Evolutionary conservation across 345 rosid species (phyloP), one percentile per base, ranked within the genome.

Genomic region (Sonneratia alba): DNA sequence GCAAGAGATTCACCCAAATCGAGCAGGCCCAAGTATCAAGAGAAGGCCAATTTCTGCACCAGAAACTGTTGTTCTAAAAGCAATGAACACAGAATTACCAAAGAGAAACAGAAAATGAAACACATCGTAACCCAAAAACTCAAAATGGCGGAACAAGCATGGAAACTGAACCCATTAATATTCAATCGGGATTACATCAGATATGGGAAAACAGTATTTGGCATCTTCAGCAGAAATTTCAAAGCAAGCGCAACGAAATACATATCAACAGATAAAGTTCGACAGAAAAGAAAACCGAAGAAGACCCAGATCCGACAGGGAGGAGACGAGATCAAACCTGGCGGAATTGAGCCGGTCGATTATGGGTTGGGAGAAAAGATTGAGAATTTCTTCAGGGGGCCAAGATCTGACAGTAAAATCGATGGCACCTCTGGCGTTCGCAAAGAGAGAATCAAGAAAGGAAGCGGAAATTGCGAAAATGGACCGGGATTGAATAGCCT

Each of bases 241-340:
- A 57, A 57, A 57, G 22, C 22, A 15, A 40, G 13, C 68, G 21
- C 69, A 47, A 13, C 3, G 51, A 66, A 66, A 66, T 37, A 7
- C 57, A 53, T 13, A 53, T 19, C 32, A 62, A 36, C 36, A 62
- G 15, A 47, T 10, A 13, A 47, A 47, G 9, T 57, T 15, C 4
- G 19, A 42, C 43, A 10, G 32, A 40, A 45, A 42, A 13, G 8
- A 38, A 19, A 67, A 68, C n/a, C 12, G 36, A 45, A 45, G 48
- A 15, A n/a, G 22, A 68, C 36, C 70, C 56, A 68, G 70, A 68
- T 45, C 70, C 55, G 53, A 43, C 55, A 27, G 22, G 19, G 53
- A 68, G 70, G 53, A 42, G 36, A n/a, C 6, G 19, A 68, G 70
- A 68, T 68, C 70, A 43, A 68, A 68, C 70, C 70, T 68, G 36